Evolutionary conservation across 495 filamentous ascomycete genomes (phyloP).

Genomic region (Xylona heveae): DNA sequence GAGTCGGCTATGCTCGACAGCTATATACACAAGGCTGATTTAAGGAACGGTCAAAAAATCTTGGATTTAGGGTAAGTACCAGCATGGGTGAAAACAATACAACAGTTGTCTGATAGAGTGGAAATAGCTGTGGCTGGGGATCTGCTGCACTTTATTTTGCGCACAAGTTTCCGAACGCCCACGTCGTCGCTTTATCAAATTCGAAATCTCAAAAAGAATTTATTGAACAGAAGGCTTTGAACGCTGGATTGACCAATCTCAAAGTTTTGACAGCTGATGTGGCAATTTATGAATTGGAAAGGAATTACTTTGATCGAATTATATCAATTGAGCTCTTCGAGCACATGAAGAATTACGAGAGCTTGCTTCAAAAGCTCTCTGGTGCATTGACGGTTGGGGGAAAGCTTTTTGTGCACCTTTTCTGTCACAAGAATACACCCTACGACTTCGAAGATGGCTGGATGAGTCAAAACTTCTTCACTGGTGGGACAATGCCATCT

Average conservation of each 20-base stretch:
- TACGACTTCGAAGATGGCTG: slow-evolving; percentile 50
- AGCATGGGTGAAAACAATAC: slow-evolving; percentile 4
- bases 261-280: slow-evolving; percentile 38
- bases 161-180: slow-evolving; percentile 30
- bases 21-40: slow-evolving; percentile 31
- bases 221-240: slow-evolving; percentile 32
- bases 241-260: slow-evolving; percentile 30
- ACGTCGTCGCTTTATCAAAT: slow-evolving; percentile 42
- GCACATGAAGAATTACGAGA: slow-evolving; percentile 54
- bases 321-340: slow-evolving; percentile 47
- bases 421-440: slow-evolving; percentile 33
- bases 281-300: slow-evolving; percentile 34
- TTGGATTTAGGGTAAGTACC: slow-evolving; percentile 36
- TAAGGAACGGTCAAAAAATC: slow-evolving; percentile 35
- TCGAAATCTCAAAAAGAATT: slow-evolving; percentile 39
- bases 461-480: slow-evolving; percentile 51
- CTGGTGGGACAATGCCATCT: slow-evolving; percentile 45
- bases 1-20: slow-evolving; percentile 40
- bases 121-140: slow-evolving; percentile 42
- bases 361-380: slow-evolving; percentile 36
- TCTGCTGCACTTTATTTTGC: slow-evolving; percentile 39
- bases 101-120: slow-evolving; percentile 4
- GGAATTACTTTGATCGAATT: slow-evolving; percentile 31
- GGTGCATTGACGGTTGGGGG: slow-evolving; percentile 32
- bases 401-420: slow-evolving; percentile 44